A percentile compares a stretch with the other conserved stretches of the same genome.
Evolutionary conservation across 768 basidiomycete species (phyloP).

Genomic region (Termitomyces eurrhizus): DNA sequence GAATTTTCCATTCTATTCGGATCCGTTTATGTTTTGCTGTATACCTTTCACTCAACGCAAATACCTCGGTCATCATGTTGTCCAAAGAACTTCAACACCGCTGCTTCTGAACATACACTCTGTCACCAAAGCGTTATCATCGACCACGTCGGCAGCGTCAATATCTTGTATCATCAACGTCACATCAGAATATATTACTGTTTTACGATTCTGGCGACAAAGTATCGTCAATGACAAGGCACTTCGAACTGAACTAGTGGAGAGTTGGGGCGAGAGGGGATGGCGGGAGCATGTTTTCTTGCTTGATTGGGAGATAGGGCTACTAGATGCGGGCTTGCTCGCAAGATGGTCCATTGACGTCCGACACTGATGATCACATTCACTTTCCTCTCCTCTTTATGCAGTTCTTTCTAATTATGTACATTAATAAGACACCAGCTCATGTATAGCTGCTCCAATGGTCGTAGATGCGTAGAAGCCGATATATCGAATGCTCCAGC

Average conservation of each 20-base stretch:
- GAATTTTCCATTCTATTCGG: constrained; percentile 28
- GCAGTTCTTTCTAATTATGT: background rate
- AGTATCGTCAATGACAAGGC: constrained; percentile 24
- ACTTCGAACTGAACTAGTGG: constrained; percentile 26
- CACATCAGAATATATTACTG: constrained; percentile 29
- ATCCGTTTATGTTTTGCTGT: constrained; percentile 36
- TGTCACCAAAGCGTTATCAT: constrained; percentile 32
- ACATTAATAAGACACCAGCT: background rate
- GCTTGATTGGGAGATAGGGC: constrained; percentile 48
- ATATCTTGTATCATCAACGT: constrained; percentile 37
- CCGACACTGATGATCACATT: constrained; percentile 16
- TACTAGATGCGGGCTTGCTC: constrained; percentile 41
- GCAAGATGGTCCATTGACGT: constrained; percentile 44
- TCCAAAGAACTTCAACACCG: constrained; percentile 31
- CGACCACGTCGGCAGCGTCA: constrained; percentile 19
- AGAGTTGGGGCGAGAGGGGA: constrained; percentile 25
- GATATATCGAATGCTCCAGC: background rate
- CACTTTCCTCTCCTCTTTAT: background rate
- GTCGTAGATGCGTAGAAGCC: background rate
- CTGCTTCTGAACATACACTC: constrained; percentile 33
- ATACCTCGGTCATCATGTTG: constrained; percentile 11
- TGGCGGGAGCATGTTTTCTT: constrained; percentile 48
- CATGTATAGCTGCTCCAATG: too few species aligned
- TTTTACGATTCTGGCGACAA: constrained; percentile 20
- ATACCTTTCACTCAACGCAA: constrained; percentile 38